Percentiles rank a stretch among this genome's conserved stretches.
phyloP scores from a whole-genome alignment of 2,329 filamentous ascomycete genomes.

The Ophiocordyceps camponoti-leonardi region DNA sequence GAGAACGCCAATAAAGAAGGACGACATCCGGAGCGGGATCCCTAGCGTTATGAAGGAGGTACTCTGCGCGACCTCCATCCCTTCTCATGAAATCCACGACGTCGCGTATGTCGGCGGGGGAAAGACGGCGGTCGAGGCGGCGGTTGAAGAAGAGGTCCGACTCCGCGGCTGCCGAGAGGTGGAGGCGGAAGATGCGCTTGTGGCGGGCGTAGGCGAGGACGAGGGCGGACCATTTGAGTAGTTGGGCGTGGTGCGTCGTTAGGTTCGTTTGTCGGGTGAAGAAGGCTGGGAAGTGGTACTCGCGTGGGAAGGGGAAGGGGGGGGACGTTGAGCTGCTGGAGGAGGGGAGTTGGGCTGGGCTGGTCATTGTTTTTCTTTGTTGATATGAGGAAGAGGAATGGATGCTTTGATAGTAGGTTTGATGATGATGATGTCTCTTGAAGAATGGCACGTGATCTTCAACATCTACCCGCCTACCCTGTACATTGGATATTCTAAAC shows the following conservation, averaged over 20 bases:
- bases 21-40: slow-evolving; percentile 24
- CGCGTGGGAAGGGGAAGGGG: slow-evolving; percentile 39
- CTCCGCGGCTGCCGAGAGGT: slow-evolving; percentile 40
- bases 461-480: no score
- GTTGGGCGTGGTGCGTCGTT: slow-evolving; percentile 56
- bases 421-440: no score
- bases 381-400: no score
- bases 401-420: no score
- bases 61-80: slow-evolving; percentile 50
- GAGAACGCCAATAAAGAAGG: slow-evolving; percentile 72
- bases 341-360: neutral
- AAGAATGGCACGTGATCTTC: no score
- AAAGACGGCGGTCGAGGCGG: slow-evolving; percentile 31
- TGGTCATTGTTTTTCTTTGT: no score
- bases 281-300: slow-evolving; percentile 69
- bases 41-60: slow-evolving; percentile 24
- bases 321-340: neutral
- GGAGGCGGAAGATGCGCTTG: slow-evolving; percentile 60
- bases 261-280: slow-evolving; percentile 67
- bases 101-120: slow-evolving; percentile 33
- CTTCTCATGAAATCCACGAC: slow-evolving; percentile 41
- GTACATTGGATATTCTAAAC: no score
- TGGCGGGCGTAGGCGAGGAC: slow-evolving; percentile 71
- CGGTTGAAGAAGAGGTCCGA: slow-evolving; percentile 40
- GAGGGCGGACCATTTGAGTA: slow-evolving; percentile 71